These are phyloP conservation scores for Durio zibethinus DNA, from an alignment of 345 rosid species.

Conservation along the genomic window DNA sequence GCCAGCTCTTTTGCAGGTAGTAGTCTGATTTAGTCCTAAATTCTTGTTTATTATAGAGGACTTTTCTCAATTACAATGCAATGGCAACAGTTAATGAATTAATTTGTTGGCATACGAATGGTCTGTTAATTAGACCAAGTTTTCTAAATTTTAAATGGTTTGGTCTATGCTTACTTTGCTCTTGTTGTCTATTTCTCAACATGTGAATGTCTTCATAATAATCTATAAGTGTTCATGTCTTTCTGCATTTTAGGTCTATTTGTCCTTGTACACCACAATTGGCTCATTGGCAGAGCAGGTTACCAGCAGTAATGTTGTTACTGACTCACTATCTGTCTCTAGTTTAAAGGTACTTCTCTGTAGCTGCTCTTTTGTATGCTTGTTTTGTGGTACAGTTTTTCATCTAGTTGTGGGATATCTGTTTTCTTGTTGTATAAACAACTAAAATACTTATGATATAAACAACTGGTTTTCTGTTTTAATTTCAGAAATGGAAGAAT, in stretches of 20 bases:
- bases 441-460: neutral
- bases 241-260: slow-evolving; percentile 60
- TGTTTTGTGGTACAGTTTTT: neutral
- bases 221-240: neutral
- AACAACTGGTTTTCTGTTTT: neutral
- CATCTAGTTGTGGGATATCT: neutral
- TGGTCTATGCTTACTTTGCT: neutral
- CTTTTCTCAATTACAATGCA: neutral
- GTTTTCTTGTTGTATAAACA: neutral
- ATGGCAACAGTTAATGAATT: neutral
- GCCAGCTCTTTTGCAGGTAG: slow-evolving; percentile 93
- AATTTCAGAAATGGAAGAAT: neutral
- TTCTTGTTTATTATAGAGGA: neutral
- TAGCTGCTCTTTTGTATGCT: neutral
- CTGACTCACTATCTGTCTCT: slow-evolving; percentile 68
- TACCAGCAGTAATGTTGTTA: slow-evolving; percentile 31
- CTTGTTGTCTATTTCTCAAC: neutral
- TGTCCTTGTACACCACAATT: slow-evolving; percentile 72
- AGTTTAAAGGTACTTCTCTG: slow-evolving; percentile 64
- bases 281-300: slow-evolving; percentile 71
- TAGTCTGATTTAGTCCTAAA: slow-evolving; percentile 4
- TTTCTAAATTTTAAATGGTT: neutral
- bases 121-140: neutral
- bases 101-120: neutral
- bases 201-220: neutral